Evolutionary conservation across 1,284 basidiomycete genomes (phyloP).

Genomic region (Boletus sp.): DNA sequence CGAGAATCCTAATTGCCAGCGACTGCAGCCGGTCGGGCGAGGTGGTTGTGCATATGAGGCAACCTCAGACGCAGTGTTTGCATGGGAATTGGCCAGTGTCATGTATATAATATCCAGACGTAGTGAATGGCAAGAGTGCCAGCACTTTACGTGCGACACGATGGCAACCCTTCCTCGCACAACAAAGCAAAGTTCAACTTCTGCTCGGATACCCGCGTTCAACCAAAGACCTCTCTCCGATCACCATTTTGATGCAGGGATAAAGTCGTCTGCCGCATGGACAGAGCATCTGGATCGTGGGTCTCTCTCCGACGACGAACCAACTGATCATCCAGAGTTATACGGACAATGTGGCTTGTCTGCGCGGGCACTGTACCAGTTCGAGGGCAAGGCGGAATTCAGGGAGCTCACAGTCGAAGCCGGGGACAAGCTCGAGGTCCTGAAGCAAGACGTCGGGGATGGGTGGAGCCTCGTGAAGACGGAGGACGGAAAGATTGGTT

Average conservation of each 20-base stretch:
- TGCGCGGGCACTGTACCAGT: conserved; percentile 66
- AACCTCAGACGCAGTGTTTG: no score
- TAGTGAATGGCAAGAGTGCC: no score
- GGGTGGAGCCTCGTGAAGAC: conserved; percentile 71
- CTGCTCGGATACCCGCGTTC: conserved; percentile 6
- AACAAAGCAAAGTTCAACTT: conserved; percentile 17
- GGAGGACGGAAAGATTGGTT: conserved; percentile 54
- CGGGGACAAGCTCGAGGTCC: conserved; percentile 60
- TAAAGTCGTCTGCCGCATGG: conserved; percentile 74
- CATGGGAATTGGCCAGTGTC: not conserved
- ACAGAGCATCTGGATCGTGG: conserved; percentile 52
- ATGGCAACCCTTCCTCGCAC: conserved; percentile 34
- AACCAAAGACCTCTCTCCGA: conserved; percentile 23
- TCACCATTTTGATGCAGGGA: conserved; percentile 66
- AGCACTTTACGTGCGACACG: no score
- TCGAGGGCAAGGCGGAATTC: conserved; percentile 70
- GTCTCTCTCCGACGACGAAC: conserved; percentile 41
- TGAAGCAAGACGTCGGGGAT: conserved; percentile 64
- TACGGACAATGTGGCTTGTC: conserved; percentile 40
- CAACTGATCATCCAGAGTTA: conserved; percentile 34
- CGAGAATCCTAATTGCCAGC: no score
- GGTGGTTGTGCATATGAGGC: no score
- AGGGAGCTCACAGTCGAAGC: conserved; percentile 62
- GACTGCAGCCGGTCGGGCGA: no score
- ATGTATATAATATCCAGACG: no score